Base-by-base conservation (phyloP, 345 rosid species). In the Heritiera littoralis region DNA sequence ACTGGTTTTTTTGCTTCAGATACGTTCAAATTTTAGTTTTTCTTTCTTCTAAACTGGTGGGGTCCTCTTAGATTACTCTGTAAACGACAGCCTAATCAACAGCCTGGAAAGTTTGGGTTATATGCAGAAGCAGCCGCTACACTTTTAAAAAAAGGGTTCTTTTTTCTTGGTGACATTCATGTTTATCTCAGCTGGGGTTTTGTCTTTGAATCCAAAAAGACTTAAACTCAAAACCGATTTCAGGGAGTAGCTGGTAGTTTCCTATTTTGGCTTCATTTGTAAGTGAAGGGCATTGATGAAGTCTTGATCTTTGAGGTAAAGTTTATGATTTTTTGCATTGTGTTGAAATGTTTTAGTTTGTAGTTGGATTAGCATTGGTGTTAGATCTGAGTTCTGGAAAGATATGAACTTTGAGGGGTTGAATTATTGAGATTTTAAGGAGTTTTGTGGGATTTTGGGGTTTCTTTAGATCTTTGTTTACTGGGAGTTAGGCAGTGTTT, bases 81-180 rank as follows among this genome's bases (percentile, higher is more conserved):
- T 82, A 80, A 83, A 79, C 86, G 96, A 87, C 94, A 92, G 94
- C 93, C 89, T 88, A 73, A 89, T 88, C 84, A 81, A 86, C 98
- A 91, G 95, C 97, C 97, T 94, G 98, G 91, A 90, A 91, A 91
- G 91, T 72, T 86, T 81, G 79, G 86, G 78, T 40, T 45, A 56
- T 63, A 63, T 63, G 66, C 66, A 4, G 65, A 74, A 35, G 70
- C 66, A 70, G 86, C 69, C 77, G 79, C 87, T 48, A 85, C 83
- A 13, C 75, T 48, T 41, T 17, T 5, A 56, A 78, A 83, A 84
- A 79, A 78, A 81, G 83, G 86, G 81, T 80, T 51, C 80, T 72
- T 70, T 79, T 81, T 79, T 66, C 79, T 79, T 77, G 83, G 80
- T 77, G 51, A 72, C 83, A 23, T 60, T 66, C 82, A 45, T 80